Base-by-base conservation (phyloP, 306 rosid genomes). In the Acacia melanoxylon region DNA sequence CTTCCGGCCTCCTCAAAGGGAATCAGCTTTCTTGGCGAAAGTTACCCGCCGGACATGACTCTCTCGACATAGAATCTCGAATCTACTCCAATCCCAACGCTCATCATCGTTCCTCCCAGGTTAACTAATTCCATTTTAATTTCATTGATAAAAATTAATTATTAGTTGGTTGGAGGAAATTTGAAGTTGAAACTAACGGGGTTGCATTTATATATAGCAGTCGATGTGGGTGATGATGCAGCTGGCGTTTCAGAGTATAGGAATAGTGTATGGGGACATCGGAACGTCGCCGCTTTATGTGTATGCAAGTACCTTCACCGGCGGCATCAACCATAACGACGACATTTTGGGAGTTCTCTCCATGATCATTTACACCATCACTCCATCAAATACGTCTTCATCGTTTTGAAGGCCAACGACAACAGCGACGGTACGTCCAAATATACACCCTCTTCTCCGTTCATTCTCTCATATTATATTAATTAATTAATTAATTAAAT, bases 221-320 rank as follows among this genome's bases (percentile, higher is more conserved):
- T 25, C 67, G 35, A 10, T 84, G 97, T 56, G 82, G 16, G 81
- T 87, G 79, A 80, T 88, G 17, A 1, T 93, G 86, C 90, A 86
- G 0, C 85, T 93, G 49, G 97, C 94, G 13, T 93, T 93, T 69
- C 95, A 93, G 78, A 93, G 94, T 84, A 44, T 93, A 6, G 95
- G 97, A 52, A 75, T 91, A 8, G 90, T 90, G 24, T 91, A 91
- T 20, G 97, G 97, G 12, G 95, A 91, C 81, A 85, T 91, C 5
- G 95, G 97, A 5, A 91, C 97, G 62, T 91, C 94, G 8, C 97
- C 95, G 13, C 67, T 91, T 2, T 93, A 90, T 11, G 95, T 91
- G 74, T 89, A 48, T 29, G 2, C 89, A 2, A 88, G 94, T 56
- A 80, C 83, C 44, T 91, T 89, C 77, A 22, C 86, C 2, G 17